phyloP scores from a whole-genome alignment of 768 basidiomycete species.

The Boletellus emodensis region DNA sequence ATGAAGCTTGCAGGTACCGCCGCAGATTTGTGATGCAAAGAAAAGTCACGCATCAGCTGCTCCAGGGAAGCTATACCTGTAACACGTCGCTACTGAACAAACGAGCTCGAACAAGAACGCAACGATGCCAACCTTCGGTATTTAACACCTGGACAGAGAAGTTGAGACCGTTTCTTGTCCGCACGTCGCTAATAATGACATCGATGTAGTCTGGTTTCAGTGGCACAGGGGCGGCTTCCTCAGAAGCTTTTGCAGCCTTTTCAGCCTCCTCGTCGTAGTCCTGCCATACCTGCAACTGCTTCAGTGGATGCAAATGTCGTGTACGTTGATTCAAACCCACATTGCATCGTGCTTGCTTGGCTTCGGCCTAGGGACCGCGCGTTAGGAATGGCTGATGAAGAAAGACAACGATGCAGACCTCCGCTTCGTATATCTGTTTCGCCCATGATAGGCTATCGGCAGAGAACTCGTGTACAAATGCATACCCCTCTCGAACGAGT shows the following conservation, averaged over 20 bases:
- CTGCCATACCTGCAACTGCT: constrained; percentile 68
- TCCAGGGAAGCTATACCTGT: constrained; percentile 88
- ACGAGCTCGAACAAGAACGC: not conserved
- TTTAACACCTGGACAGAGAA: constrained; percentile 95
- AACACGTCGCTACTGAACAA: constrained; percentile 1
- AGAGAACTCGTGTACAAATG: constrained; percentile 83
- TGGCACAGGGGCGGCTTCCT: constrained; percentile 45
- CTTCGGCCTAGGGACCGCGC: constrained; percentile 54
- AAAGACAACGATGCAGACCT: constrained; percentile 45
- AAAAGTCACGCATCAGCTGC: constrained; percentile 92
- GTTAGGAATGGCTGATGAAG: not conserved
- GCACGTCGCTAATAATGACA: constrained; percentile 86
- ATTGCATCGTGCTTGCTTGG: constrained; percentile 74
- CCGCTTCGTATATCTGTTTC: constrained; percentile 76
- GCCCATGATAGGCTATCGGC: constrained; percentile 80
- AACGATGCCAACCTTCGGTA: constrained; percentile 63
- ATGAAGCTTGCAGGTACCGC: constrained; percentile 62
- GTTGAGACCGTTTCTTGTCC: constrained; percentile 63
- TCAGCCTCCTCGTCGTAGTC: constrained; percentile 76
- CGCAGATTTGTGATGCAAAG: constrained; percentile 73
- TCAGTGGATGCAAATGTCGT: not conserved
- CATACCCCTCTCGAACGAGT: constrained; percentile 85
- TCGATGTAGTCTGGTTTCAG: constrained; percentile 87
- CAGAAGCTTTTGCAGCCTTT: constrained; percentile 44
- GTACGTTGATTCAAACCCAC: constrained; percentile 42